Evolutionary conservation across 2,329 filamentous ascomycete species (phyloP).

Genomic region (Aureobasidium lini): DNA sequence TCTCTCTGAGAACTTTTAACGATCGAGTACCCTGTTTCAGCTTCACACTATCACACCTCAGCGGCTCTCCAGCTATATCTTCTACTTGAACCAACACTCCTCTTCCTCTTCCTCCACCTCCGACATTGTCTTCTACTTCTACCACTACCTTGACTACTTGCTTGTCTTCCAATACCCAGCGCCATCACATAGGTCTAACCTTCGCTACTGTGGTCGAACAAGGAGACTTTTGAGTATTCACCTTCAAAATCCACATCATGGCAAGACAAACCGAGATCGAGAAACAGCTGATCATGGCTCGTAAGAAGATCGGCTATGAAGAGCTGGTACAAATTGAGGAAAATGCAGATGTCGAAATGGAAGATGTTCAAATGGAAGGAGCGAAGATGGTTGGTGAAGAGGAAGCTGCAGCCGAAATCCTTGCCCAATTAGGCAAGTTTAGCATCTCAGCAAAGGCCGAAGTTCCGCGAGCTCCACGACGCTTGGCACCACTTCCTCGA

Average conservation of each 20-base stretch:
- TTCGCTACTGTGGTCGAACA: neutral
- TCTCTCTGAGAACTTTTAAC: no score
- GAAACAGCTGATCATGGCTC: neutral
- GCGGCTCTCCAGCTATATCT: no score
- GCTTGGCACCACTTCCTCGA: no score
- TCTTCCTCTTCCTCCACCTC: no score
- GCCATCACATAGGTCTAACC: neutral
- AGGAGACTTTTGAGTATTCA: neutral
- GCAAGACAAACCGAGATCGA: neutral
- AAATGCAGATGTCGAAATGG: neutral
- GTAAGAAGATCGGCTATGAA: neutral
- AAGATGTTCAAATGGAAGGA: conserved; percentile 2
- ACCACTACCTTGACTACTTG: neutral
- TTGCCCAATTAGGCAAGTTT: neutral
- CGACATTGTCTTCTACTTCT: no score
- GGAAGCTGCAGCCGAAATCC: neutral
- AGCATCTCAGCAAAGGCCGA: neutral
- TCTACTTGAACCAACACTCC: no score
- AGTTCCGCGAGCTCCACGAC: neutral
- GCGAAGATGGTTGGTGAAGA: neutral
- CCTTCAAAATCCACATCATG: neutral
- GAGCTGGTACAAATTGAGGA: neutral
- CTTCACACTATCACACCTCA: no score
- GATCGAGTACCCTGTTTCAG: no score
- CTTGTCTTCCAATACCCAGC: neutral